Evolutionary conservation across 2,329 filamentous ascomycete species (phyloP), one percentile per base, ranked within the genome.

Genomic region (Furcasterigmium furcatum): DNA sequence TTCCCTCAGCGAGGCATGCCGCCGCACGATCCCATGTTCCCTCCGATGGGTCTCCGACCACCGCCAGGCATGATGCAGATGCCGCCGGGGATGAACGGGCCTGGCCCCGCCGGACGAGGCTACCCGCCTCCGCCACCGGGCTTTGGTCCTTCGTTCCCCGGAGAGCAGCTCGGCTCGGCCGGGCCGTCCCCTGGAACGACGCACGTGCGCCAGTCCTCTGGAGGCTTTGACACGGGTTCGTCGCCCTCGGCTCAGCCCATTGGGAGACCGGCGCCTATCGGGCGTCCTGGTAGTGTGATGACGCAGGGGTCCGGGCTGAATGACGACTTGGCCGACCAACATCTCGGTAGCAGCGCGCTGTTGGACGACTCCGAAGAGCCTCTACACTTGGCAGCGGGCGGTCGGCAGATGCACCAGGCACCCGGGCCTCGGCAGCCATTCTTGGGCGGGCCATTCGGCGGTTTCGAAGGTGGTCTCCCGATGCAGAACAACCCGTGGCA

Each of bases 291-390:
- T 14, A 96, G 91, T 62, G 76, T 75, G 14, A 74, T 79, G 39
- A 77, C 77, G 13, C 74, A 74, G 38, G 69, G 70, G 41, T 57
- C 56, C 40, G 73, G 76, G 21, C 68, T 72, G 22, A 83, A 85
- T 46, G 71, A 90, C 18, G 89, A 92, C 45, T 81, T 88, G 41
- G 70, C 88, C 45, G 86, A 84, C 51, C 80, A 85, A 49, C 91
- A 94, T 56, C 76, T 99, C 21, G 94, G 94, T 12, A 97, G 92
- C 65, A 91, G 90, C 56, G 94, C 91, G 12, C 73, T 99, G 12
- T 73, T 97, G 39, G 85, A 85, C 50, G 91, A 95, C 59, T 84
- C 64, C 57, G 88, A 73, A 67, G 86, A 73, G 60, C 78, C 66
- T 51, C 70, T 73, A 27, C 62, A 64, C 6, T 44, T 19, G 7